Base-by-base conservation (phyloP, 164 flowering plant species). In the Vitis rupestris region DNA sequence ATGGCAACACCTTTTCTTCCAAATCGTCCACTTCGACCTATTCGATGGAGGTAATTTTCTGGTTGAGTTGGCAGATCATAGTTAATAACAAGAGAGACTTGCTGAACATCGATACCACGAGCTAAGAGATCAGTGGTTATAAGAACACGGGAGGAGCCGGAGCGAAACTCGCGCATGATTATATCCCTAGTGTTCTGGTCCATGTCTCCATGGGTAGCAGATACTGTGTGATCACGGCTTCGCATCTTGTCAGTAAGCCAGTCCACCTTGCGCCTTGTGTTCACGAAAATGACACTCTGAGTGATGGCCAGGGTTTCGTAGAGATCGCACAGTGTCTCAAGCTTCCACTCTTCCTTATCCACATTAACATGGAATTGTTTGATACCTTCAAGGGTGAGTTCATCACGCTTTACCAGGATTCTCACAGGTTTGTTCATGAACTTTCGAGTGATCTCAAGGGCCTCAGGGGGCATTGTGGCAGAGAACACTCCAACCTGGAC, bases 131-230 rank as follows among this genome's bases (percentile, higher is more conserved):
- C 97, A 16, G 97, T 91, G 61, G 97, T 91, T 70, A 91, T 91
- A 64, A 91, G 91, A 55, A 91, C 97, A 55, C 97, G 90, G 0
- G 97, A 91, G 3, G 97, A 91, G 1, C 97, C 97, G 50, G 97
- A 91, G 1, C 97, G 84, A 70, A 91, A 91, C 61, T 91, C 97
- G 14, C 94, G 89, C 97, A 91, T 91, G 55, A 91, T 91, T 48
- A 91, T 89, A 51, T 91, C 94, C 14, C 97, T 77, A 9, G 97
- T 89, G 80, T 91, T 91, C 80, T 89, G 94, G 76, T 91, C 91
- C 96, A 90, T 90, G 82, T 90, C 93, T 72, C 95, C 92, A 47
- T 90, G 95, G 55, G 92, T 90, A n/a, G 96, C 96, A 2, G 96
- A 90, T 37, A 90, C 96, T 0, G 96, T 90, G 72, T 90, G 93